These are phyloP conservation scores for Perilla frutescens DNA, from an alignment of 257 asterid genomes.

Conservation along the genomic window DNA sequence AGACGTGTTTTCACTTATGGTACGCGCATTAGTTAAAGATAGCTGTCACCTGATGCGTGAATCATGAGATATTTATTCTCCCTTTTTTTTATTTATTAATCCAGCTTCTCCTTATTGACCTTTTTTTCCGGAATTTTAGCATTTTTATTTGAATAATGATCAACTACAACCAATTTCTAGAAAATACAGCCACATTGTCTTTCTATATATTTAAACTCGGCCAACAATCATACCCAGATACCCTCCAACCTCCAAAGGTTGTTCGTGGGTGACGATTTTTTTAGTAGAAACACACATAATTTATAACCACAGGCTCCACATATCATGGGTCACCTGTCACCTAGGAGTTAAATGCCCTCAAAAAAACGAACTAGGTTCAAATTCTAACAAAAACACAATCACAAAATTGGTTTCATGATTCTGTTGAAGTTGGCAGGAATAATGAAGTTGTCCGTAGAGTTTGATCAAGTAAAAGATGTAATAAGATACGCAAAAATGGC, in stretches of 20 bases:
- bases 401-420: not conserved
- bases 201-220: not conserved
- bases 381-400: too few species aligned
- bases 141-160: not conserved
- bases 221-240: too few species aligned
- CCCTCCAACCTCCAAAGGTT: too few species aligned
- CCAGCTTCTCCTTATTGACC: conserved; percentile 32
- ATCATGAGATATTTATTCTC: not conserved
- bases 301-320: too few species aligned
- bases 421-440: not conserved
- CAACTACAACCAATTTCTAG: not conserved
- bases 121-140: not conserved
- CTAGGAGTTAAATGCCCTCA: too few species aligned
- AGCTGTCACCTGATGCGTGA: conserved; percentile 22
- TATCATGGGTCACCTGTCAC: too few species aligned
- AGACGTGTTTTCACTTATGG: not conserved
- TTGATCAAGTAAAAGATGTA: not conserved
- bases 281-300: too few species aligned
- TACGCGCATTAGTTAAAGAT: conserved; percentile 4
- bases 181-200: not conserved
- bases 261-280: too few species aligned
- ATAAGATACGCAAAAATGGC: not conserved
- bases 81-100: not conserved
- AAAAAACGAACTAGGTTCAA: too few species aligned
- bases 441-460: not conserved